Conservation (phyloP, 2,329 filamentous ascomycete species). For the Colletotrichum orchidophilum region DNA sequence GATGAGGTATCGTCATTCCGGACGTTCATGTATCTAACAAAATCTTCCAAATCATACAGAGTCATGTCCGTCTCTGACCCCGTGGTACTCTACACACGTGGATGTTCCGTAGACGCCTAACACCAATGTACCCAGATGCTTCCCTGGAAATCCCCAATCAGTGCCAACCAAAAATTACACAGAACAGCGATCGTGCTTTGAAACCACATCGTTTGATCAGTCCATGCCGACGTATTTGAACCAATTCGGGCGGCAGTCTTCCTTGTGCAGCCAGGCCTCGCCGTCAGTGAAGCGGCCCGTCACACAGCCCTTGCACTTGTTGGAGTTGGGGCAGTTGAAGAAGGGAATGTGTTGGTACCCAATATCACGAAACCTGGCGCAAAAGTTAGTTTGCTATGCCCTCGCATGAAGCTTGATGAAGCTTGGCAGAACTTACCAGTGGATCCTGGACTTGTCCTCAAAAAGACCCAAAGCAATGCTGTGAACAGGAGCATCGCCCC, state of each 20-base stretch:
- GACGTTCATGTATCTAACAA: constrained; percentile 6
- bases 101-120: constrained; percentile 33
- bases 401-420: neutral
- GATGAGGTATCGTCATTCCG: neutral
- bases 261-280: constrained; percentile 82
- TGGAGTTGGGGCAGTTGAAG: constrained; percentile 97
- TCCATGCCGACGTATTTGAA: constrained; percentile 93
- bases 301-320: constrained; percentile 90
- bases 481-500: constrained; percentile 98
- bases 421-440: constrained; percentile 74
- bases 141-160: constrained; percentile 24
- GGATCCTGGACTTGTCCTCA: constrained; percentile 88
- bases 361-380: constrained; percentile 92
- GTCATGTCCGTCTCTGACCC: constrained; percentile 32
- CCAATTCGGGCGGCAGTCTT: constrained; percentile 96
- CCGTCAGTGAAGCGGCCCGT: constrained; percentile 90
- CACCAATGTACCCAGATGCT: constrained; percentile 31
- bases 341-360: constrained; percentile 98
- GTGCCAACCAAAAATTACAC: constrained; percentile 29
- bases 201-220: constrained; percentile 49
- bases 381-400: constrained; percentile 23
- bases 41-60: constrained; percentile 31
- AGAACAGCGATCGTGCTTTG: constrained; percentile 14
- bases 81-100: constrained; percentile 29
- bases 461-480: constrained; percentile 93